Evolutionary conservation across 1,284 basidiomycete species (phyloP), one percentile per base, ranked within the genome.

Genomic region (Pseudozyma sp.): DNA sequence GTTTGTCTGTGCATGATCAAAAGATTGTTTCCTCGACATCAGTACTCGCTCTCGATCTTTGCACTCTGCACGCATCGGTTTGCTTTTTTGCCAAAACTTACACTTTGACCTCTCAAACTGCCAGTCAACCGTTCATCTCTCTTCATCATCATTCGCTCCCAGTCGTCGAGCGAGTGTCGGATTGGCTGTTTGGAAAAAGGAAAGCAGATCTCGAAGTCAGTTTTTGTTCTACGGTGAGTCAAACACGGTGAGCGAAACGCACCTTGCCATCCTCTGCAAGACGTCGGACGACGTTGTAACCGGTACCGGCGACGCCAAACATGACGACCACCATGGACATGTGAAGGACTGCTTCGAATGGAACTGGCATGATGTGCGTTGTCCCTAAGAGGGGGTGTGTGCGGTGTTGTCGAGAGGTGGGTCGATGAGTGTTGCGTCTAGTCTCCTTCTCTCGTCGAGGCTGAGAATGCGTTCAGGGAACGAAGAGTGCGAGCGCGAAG

Each of bases 111-210:
- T 72, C 83, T 58, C 37, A 54, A 64, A 31, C 64, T 80, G 17
- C 83, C 83, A 1, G 83, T 84, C 17, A 84, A 57, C 8, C 82
- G 59, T 57, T 83, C 73, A 57, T 84, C 83, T 13, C 83, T 71
- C 43, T 71, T 68, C 79, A 84, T 82, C 83, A 84, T 84, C 77
- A 83, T 81, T 17, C 77, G 61, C 47, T 84, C 83, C 79, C 81
- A 84, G 53, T 81, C 73, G 68, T 84, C 83, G 43, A 84, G 58
- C 53, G 73, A 74, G 76, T 84, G 76, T 34, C 83, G 74, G 39
- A 75, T 62, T 11, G 82, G 82, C 79, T 84, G 57, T 14, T 8
- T 1, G 45, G 14, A n/a, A 37, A 24, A 33, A 10, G 16, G 5
- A 13, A 33, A 44, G 24, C 24, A 24, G 24, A 24, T 24, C 24